Conservation (phyloP, 164 flowering plant species). For the Stephania yunnanensis region DNA sequence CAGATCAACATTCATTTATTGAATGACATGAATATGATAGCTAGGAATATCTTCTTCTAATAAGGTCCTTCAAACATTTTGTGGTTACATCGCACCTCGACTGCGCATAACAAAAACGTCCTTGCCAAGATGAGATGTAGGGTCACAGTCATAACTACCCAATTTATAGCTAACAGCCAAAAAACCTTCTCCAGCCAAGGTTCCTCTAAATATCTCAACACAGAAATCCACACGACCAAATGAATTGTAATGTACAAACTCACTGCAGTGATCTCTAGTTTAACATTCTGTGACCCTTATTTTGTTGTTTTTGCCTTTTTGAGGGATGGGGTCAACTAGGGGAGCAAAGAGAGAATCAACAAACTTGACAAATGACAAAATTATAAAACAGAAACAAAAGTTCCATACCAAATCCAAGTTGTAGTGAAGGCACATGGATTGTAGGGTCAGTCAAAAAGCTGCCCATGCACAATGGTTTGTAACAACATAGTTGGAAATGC, state of each 20-base stretch:
- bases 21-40: no score
- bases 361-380: not conserved
- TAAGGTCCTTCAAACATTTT: no score
- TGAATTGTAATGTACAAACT: not conserved
- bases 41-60: no score
- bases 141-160: no score
- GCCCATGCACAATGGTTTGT: no score
- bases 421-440: not conserved
- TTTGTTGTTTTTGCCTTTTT: not conserved
- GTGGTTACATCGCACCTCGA: no score
- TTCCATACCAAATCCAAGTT: not conserved
- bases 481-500: no score
- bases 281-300: not conserved
- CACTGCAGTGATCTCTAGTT: not conserved
- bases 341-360: not conserved
- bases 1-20: no score
- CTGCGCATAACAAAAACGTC: no score
- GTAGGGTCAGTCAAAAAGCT: not conserved
- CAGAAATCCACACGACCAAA: not conserved
- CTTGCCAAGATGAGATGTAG: no score
- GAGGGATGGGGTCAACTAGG: not conserved
- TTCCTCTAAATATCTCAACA: not conserved
- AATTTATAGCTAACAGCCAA: no score
- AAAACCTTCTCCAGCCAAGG: no score
- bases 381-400: not conserved